A percentile compares a stretch with the other conserved stretches of the same genome.
phyloP scores from a whole-genome alignment of 768 basidiomycete species.

The Pluteus cervinus region DNA sequence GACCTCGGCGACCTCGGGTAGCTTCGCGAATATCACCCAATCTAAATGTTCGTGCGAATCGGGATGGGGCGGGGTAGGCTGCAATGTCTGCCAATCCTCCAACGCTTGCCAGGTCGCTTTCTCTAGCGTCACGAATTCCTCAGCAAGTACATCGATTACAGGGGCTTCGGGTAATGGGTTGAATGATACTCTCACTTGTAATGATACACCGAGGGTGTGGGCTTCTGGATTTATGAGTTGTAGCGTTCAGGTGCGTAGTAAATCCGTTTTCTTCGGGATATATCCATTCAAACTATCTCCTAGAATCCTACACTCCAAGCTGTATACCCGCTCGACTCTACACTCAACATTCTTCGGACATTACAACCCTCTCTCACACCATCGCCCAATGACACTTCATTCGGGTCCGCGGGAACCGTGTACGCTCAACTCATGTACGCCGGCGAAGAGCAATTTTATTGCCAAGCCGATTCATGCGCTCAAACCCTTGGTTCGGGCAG shows the following conservation, averaged over 20 bases:
- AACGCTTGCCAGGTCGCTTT: conserved; percentile 66
- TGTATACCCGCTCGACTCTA: conserved; percentile 64
- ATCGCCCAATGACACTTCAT: conserved; percentile 52
- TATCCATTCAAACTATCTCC: conserved; percentile 1
- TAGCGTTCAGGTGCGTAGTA: conserved; percentile 59
- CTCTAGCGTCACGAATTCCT: conserved; percentile 30
- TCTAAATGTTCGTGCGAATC: conserved; percentile 61
- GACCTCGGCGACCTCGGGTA: conserved; percentile 31
- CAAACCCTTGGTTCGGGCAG: conserved; percentile 41
- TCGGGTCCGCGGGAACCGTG: conserved; percentile 45
- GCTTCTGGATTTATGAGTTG: conserved; percentile 84
- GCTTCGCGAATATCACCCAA: conserved; percentile 60
- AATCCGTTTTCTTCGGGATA: background rate
- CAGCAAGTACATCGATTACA: conserved; percentile 23
- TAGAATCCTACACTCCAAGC: conserved; percentile 83
- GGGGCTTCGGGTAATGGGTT: conserved; percentile 23
- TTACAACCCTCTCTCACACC: conserved; percentile 67
- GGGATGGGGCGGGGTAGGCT: conserved; percentile 76
- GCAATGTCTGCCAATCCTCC: conserved; percentile 71
- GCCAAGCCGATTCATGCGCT: conserved; percentile 61
- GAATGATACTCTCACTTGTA: conserved; percentile 74
- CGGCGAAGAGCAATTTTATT: conserved; percentile 88
- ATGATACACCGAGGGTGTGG: conserved; percentile 60
- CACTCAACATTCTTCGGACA: conserved; percentile 75
- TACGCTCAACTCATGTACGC: conserved; percentile 72